Base-by-base conservation (phyloP, 768 basidiomycete species). In the Tylopilus sp. region DNA sequence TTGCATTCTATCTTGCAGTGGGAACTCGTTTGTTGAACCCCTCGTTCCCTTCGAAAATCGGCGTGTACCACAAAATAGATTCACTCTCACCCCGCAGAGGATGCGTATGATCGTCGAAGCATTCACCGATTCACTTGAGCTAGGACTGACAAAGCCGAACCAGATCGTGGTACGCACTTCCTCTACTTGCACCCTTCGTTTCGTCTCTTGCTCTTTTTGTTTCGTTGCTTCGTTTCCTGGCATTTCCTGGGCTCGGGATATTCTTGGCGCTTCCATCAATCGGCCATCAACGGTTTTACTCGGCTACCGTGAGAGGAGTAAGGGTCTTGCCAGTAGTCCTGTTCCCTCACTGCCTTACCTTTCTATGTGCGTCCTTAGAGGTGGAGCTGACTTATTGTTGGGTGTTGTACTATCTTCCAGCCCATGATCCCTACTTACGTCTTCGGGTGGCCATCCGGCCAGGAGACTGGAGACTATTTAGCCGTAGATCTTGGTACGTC, bases 61-160 rank as follows among this genome's bases (percentile, higher is more conserved):
- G 25, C 36, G 13, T 31, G 25, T 22, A 13, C 1, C 17, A n/a
- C 37, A 14, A 9, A 33, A 49, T 64, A 90, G 89, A 63, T 92
- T 93, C 70, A 90, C 88, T 13, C 70, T 94, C 59, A 93, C 90
- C 9, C 89, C 92, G 16, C 92, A 92, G 69, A 74, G 92, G 53
- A 94, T 95, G 93, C 80, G 92, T 44, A 96, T 95, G 83, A 97
- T 98, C 65, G 93, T 95, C 24, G 92, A 97, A 67, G 89, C 95
- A 0, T 94, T 99, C 77, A 85, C 92, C 67, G 95, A 98, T 43
- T 84, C 89, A 2, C 80, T 99, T 25, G 94, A 97, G 63, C 71
- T 81, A 24, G 97, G 97, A 14, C 75, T 99, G 45, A 76, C 87
- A 59, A 87, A 95, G 71, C 78, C 80, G 24, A 81, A 84, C 21